Conservation (phyloP, 1,284 basidiomycete species). For the Moniliophthora roreri region DNA sequence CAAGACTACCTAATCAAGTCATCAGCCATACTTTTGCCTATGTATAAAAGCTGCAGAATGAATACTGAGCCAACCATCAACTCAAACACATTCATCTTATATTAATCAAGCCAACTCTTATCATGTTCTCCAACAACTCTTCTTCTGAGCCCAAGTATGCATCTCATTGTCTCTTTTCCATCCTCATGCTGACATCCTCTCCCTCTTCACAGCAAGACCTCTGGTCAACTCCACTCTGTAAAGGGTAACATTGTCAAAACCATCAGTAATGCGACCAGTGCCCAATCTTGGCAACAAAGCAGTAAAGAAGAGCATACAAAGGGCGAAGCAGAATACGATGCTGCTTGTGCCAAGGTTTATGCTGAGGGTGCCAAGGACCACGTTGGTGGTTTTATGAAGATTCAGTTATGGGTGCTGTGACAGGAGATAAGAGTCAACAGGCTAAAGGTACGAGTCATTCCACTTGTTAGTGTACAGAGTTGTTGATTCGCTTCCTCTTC, state of each 20-base stretch:
- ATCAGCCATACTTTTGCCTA: too few relatives aligned
- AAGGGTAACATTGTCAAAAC: background rate
- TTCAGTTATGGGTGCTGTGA: background rate
- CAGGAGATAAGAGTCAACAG: slow-evolving; percentile 5
- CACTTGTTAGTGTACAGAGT: background rate
- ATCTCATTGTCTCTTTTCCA: too few relatives aligned
- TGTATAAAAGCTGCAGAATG: too few relatives aligned
- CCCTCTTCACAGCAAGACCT: background rate
- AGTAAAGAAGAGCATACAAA: slow-evolving; percentile 1
- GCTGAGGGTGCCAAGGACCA: background rate
- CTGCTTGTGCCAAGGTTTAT: slow-evolving; percentile 1
- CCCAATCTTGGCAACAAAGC: background rate
- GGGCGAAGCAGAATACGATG: background rate
- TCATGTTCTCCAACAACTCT: too few relatives aligned
- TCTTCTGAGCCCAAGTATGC: too few relatives aligned
- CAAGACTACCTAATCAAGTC: too few relatives aligned
- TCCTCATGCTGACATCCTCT: too few relatives aligned
- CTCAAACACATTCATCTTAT: too few relatives aligned
- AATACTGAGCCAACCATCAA: too few relatives aligned
- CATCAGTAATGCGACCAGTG: slow-evolving; percentile 2
- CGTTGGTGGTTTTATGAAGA: background rate
- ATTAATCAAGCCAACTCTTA: too few relatives aligned
- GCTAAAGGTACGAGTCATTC: background rate
- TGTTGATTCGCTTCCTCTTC: background rate
- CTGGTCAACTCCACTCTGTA: background rate